These are phyloP conservation scores for Hypoxylon sp. DNA, from an alignment of 2,329 filamentous ascomycete species.

Conservation along the genomic window DNA sequence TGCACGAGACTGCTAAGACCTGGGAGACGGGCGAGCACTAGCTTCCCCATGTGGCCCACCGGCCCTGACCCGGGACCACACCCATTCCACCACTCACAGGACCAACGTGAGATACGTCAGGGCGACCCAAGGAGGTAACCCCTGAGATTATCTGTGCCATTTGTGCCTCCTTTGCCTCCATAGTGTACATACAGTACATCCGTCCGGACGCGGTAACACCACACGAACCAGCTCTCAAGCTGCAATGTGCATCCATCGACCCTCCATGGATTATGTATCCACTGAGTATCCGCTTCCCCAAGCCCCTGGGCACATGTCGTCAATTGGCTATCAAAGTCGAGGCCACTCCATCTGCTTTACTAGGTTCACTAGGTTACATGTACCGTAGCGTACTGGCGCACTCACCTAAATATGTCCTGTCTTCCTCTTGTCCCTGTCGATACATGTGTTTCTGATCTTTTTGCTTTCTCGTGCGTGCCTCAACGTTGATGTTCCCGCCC, in stretches of 20 bases:
- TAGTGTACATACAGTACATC: conserved; percentile 13
- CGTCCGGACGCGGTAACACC: conserved; percentile 6
- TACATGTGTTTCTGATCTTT: conserved; percentile 40
- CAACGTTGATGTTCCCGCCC: conserved; percentile 29
- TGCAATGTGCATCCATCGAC: conserved; percentile 25
- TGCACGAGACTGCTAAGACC: conserved; percentile 24
- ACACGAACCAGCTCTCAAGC: conserved; percentile 16
- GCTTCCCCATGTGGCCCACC: conserved; percentile 41
- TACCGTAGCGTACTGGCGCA: conserved; percentile 30
- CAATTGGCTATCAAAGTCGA: conserved; percentile 39
- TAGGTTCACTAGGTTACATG: conserved; percentile 37
- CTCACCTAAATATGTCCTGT: conserved; percentile 37
- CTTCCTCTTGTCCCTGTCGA: conserved; percentile 35
- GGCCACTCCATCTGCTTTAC: conserved; percentile 31
- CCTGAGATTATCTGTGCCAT: conserved; percentile 27
- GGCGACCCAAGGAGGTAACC: conserved; percentile 30
- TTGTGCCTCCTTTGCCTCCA: conserved; percentile 19
- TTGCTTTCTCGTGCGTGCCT: conserved; percentile 39
- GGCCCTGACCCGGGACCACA: conserved; percentile 29
- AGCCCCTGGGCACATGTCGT: conserved; percentile 34
- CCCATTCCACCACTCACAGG: conserved; percentile 32
- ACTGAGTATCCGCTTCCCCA: conserved; percentile 41
- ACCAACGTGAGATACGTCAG: conserved; percentile 34
- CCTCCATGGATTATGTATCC: conserved; percentile 21
- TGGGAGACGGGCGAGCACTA: conserved; percentile 39